These are phyloP conservation scores for Actinomortierella ambigua DNA, from an alignment of 371 early-diverging fungal species.

Conservation along the genomic window DNA sequence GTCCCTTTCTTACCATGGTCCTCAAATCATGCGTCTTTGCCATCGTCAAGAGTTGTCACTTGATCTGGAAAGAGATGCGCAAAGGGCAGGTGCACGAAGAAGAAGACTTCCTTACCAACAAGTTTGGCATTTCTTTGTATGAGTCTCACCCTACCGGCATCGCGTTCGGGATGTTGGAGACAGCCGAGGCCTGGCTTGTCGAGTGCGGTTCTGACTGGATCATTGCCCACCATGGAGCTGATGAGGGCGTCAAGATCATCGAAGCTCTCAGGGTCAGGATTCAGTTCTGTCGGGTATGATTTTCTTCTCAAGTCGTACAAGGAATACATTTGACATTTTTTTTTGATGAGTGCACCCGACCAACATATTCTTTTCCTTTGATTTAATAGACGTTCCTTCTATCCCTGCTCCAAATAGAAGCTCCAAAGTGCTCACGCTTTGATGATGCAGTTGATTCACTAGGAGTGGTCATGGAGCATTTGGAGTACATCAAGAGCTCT, in stretches of 20 bases:
- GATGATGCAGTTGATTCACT: slow-evolving; percentile 14
- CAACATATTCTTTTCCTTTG: not conserved
- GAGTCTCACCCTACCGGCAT: slow-evolving; percentile 54
- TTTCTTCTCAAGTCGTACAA: not conserved
- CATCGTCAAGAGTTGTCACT: slow-evolving; percentile 58
- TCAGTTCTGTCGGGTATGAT: slow-evolving; percentile 25
- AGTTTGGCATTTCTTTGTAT: slow-evolving; percentile 63
- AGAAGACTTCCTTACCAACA: slow-evolving; percentile 73
- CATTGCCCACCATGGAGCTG: slow-evolving; percentile 4
- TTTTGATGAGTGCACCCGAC: not conserved
- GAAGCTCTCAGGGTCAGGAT: slow-evolving; percentile 21
- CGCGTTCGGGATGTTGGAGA: slow-evolving; percentile 55
- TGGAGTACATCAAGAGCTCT: slow-evolving; percentile 14
- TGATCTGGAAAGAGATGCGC: slow-evolving; percentile 67
- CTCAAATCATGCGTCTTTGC: slow-evolving; percentile 60
- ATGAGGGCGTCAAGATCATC: slow-evolving; percentile 14
- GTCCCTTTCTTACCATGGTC: slow-evolving; percentile 49
- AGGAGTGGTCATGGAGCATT: slow-evolving; percentile 8
- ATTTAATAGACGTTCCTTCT: not conserved
- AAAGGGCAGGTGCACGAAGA: slow-evolving; percentile 72
- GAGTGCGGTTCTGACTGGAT: slow-evolving; percentile 33
- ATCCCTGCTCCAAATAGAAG: slow-evolving; percentile 26
- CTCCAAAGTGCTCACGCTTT: slow-evolving; percentile 31
- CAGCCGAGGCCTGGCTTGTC: slow-evolving; percentile 49
- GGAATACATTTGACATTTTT: not conserved